Evolutionary conservation across 345 rosid species (phyloP).

Genomic region (Aegle marmelos): DNA sequence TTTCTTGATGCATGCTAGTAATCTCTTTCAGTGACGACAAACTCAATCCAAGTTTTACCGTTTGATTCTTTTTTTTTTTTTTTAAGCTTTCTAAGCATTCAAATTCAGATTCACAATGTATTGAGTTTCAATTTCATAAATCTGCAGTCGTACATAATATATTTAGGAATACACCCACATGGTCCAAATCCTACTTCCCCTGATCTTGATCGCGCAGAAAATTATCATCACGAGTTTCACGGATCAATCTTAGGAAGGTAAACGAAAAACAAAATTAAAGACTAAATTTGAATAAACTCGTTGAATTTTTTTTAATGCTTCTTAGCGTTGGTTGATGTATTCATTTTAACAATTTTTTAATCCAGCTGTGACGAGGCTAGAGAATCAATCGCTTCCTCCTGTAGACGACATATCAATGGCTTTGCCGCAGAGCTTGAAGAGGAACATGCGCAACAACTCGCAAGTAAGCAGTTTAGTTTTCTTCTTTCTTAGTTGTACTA

Average conservation of each 20-base stretch:
- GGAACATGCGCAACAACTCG: conserved; percentile 25
- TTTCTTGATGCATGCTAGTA: too few species aligned
- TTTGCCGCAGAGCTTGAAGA: conserved; percentile 34
- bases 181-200: neutral
- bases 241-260: conserved; percentile 39
- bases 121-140: too few species aligned
- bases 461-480: conserved; percentile 13
- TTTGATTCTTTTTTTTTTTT: too few species aligned
- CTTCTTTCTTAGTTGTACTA: too few species aligned
- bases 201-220: conserved; percentile 10
- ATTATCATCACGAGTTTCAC: conserved; percentile 28
- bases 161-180: conserved; percentile 26
- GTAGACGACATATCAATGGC: conserved; percentile 31
- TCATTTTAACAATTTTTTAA: neutral
- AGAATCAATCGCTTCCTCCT: conserved; percentile 26
- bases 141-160: conserved; percentile 28
- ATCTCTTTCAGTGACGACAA: too few species aligned
- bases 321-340: neutral
- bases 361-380: conserved; percentile 14
- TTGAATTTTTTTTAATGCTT: too few species aligned
- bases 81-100: too few species aligned
- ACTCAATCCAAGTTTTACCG: too few species aligned
- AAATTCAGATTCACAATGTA: too few species aligned
- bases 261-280: neutral
- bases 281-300: too few species aligned